phyloP scores from a whole-genome alignment of 2,329 filamentous ascomycete species.

The Dothideomycetes sp. region DNA sequence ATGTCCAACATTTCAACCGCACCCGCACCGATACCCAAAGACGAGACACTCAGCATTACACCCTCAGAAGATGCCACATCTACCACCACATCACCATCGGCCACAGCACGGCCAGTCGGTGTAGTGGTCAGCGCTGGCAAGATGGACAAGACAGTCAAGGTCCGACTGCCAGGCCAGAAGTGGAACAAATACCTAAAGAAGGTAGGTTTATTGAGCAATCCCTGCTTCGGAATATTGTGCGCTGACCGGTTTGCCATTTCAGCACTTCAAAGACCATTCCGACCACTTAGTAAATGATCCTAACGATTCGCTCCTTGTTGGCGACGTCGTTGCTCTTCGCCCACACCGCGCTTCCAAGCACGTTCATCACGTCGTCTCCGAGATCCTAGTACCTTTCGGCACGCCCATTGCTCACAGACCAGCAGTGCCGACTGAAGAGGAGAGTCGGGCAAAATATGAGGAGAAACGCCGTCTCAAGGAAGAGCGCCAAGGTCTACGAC shows the following conservation, averaged over 20 bases:
- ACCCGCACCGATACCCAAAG: not conserved
- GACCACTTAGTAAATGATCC: conserved; percentile 72
- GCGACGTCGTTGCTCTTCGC: conserved; percentile 67
- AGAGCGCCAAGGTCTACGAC: conserved; percentile 28
- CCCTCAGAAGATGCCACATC: not conserved
- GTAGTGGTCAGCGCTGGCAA: conserved; percentile 69
- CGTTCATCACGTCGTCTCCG: conserved; percentile 65
- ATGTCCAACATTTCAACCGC: conserved; percentile 1
- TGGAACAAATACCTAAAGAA: conserved; percentile 69
- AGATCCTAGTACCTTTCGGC: conserved; percentile 65
- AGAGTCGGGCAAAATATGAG: conserved; percentile 49
- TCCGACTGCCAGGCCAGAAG: conserved; percentile 59
- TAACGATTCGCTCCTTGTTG: conserved; percentile 59
- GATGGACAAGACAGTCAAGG: conserved; percentile 72
- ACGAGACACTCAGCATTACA: conserved; percentile 1
- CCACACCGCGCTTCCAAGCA: conserved; percentile 57
- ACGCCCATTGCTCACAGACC: conserved; percentile 55
- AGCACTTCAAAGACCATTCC: conserved; percentile 57
- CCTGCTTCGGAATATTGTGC: not conserved
- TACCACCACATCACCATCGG: too few relatives aligned
- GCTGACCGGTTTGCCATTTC: conserved; percentile 2
- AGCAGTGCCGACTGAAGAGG: conserved; percentile 54
- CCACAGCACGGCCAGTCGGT: conserved; percentile 31
- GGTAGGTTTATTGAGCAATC: conserved; percentile 37
- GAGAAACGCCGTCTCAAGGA: conserved; percentile 50